These are phyloP conservation scores for Nephelium lappaceum DNA, from an alignment of 345 rosid species.

Conservation along the genomic window DNA sequence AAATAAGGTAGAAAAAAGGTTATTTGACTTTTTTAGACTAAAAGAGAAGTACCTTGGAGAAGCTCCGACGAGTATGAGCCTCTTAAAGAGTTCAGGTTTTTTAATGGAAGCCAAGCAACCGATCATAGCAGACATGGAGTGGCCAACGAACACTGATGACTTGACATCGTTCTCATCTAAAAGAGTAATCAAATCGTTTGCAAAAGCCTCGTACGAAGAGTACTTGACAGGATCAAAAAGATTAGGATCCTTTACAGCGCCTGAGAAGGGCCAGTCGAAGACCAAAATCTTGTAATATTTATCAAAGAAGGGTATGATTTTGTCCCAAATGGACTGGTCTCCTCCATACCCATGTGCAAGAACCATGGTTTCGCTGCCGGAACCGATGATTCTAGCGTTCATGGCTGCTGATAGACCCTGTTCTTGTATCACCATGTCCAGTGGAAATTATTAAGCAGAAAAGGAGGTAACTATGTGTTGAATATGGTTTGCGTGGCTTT, in stretches of 20 bases:
- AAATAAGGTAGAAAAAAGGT: neutral
- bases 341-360: slow-evolving; percentile 77
- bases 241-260: slow-evolving; percentile 55
- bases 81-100: slow-evolving; percentile 65
- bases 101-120: slow-evolving; percentile 82
- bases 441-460: neutral
- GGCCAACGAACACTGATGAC: slow-evolving; percentile 61
- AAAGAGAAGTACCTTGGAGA: slow-evolving; percentile 65
- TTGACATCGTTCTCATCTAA: slow-evolving; percentile 54
- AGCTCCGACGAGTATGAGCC: slow-evolving; percentile 57
- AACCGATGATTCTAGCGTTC: slow-evolving; percentile 68
- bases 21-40: neutral
- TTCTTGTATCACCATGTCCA: slow-evolving; percentile 42
- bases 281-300: slow-evolving; percentile 48
- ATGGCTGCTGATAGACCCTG: slow-evolving; percentile 48
- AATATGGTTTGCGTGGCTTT: slow-evolving; percentile 1
- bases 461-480: neutral
- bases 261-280: slow-evolving; percentile 82
- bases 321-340: slow-evolving; percentile 72
- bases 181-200: slow-evolving; percentile 56
- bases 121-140: slow-evolving; percentile 86
- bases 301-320: slow-evolving; percentile 52
- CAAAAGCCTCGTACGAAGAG: slow-evolving; percentile 58
- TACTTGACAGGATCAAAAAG: slow-evolving; percentile 61
- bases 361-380: slow-evolving; percentile 43